Evolutionary conservation across 1,139 yeast species (phyloP).

Genomic region (Debaryomyces coudertii): DNA sequence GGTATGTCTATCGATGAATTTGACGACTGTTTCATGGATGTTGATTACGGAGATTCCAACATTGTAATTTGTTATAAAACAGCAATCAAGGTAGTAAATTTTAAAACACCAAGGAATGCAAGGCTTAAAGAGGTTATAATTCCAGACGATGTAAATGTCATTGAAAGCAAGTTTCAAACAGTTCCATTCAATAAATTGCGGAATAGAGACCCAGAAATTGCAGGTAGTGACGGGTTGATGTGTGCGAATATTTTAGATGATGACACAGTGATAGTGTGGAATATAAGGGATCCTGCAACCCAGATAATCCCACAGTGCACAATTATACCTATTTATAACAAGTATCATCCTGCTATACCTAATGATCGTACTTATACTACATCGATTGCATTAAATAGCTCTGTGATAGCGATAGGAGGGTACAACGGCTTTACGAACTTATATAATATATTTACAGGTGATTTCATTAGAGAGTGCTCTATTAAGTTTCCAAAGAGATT

Average conservation of each 20-base stretch:
- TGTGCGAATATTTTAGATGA: constrained; percentile 40
- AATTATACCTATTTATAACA: constrained; percentile 23
- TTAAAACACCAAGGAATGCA: constrained; percentile 13
- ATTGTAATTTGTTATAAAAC: constrained; percentile 33
- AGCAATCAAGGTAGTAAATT: constrained; percentile 33
- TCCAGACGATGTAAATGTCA: constrained; percentile 21
- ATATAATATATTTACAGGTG: constrained; percentile 66
- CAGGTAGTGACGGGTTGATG: constrained; percentile 44
- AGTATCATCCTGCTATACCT: constrained; percentile 20
- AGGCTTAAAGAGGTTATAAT: constrained; percentile 15
- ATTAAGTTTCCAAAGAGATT: constrained; percentile 49
- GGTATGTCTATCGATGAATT: constrained; percentile 16
- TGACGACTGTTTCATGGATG: constrained; percentile 27
- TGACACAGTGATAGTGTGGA: constrained; percentile 44
- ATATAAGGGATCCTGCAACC: constrained; percentile 32
- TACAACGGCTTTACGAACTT: constrained; percentile 64
- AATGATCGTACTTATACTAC: constrained; percentile 21
- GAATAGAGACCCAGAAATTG: constrained; percentile 22
- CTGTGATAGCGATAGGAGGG: constrained; percentile 62
- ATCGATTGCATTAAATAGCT: constrained; percentile 41
- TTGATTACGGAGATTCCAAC: constrained; percentile 58
- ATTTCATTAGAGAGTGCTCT: constrained; percentile 50
- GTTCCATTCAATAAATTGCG: constrained; percentile 9
- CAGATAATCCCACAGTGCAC: constrained; percentile 24
- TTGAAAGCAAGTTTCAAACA: constrained; percentile 26